Conservation (phyloP, 495 filamentous ascomycete genomes). For the Xylaria nigripes region DNA sequence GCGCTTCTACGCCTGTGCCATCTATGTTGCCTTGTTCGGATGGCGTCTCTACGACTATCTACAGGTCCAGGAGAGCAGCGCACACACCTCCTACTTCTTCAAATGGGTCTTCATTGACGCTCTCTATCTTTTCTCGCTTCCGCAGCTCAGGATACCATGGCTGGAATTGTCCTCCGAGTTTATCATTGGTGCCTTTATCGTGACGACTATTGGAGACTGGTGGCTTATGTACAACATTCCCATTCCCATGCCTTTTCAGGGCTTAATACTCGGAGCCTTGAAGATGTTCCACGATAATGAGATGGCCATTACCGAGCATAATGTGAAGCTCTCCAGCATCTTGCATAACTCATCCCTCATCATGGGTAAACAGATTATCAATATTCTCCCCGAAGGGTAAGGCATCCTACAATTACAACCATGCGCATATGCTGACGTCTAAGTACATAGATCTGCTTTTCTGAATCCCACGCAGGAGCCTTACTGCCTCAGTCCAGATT, state of each 20-base stretch:
- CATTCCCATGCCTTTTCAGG: constrained; percentile 60
- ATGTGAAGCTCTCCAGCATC: constrained; percentile 77
- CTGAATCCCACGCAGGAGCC: constrained; percentile 70
- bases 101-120: constrained; percentile 88
- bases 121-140: constrained; percentile 74
- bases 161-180: constrained; percentile 75
- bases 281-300: constrained; percentile 84
- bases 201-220: constrained; percentile 63
- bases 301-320: constrained; percentile 77
- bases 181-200: constrained; percentile 54
- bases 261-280: constrained; percentile 57
- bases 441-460: constrained; percentile 59
- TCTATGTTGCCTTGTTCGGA: constrained; percentile 63
- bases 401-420: constrained; percentile 19
- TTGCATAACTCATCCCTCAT: constrained; percentile 87
- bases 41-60: constrained; percentile 84
- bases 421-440: constrained; percentile 12
- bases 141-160: constrained; percentile 86
- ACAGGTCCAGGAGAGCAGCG: constrained; percentile 59
- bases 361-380: constrained; percentile 88
- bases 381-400: constrained; percentile 92
- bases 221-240: constrained; percentile 83
- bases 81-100: constrained; percentile 77
- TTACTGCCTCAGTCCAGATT: constrained; percentile 66
- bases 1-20: constrained; percentile 69